Evolutionary conservation across 495 filamentous ascomycete genomes (phyloP).

Genomic region (Hypoxylon lenormandii): DNA sequence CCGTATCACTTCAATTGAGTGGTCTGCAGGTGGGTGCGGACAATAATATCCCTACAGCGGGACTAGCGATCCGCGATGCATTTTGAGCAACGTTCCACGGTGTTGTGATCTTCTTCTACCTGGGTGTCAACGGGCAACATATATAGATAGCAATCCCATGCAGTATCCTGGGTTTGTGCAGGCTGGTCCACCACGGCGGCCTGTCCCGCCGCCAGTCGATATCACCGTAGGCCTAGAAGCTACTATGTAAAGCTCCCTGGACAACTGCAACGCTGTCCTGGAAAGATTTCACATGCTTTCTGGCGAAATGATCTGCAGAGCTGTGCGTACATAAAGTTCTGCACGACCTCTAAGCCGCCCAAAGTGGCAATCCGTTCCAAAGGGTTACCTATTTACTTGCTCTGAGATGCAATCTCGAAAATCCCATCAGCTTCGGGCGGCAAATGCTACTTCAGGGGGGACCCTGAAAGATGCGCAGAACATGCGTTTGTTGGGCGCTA

Average conservation of each 20-base stretch:
- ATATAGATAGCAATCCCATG: conserved; percentile 27
- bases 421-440: conserved; percentile 46
- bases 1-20: conserved; percentile 22
- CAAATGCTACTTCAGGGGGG: conserved; percentile 84
- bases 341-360: conserved; percentile 4
- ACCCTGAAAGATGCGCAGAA: conserved; percentile 93
- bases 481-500: conserved; percentile 94
- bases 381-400: conserved; percentile 16
- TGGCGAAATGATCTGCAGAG: conserved; percentile 20
- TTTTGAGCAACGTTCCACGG: conserved; percentile 41
- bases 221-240: conserved; percentile 30
- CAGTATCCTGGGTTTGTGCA: conserved; percentile 2
- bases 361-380: conserved; percentile 36
- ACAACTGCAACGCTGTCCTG: conserved; percentile 22
- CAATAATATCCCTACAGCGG: conserved; percentile 24
- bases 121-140: conserved; percentile 28
- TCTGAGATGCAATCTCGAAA: conserved; percentile 14
- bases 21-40: conserved; percentile 25
- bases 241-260: conserved; percentile 5
- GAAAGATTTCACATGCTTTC: conserved; percentile 43
- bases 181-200: conserved; percentile 15
- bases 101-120: conserved; percentile 26
- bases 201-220: conserved; percentile 30
- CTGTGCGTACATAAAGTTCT: conserved; percentile 27
- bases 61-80: conserved; percentile 38